Evolutionary conservation across 495 filamentous ascomycete genomes (phyloP).

Genomic region (Annulohypoxylon moriforme): DNA sequence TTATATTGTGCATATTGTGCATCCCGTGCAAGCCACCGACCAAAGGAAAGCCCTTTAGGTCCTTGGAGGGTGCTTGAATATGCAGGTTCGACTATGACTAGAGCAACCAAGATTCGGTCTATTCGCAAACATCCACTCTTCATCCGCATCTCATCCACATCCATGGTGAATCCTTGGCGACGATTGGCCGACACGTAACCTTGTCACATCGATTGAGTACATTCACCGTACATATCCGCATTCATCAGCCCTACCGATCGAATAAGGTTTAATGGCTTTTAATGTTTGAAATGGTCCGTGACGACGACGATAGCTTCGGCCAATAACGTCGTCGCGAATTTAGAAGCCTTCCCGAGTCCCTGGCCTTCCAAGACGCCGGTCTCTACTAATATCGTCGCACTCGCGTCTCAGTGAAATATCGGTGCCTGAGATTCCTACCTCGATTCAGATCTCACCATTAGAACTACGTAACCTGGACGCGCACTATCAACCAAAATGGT

Average conservation of each 20-base stretch:
- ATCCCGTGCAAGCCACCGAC: constrained; percentile 25
- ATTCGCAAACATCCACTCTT: background rate
- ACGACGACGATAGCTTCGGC: constrained; percentile 19
- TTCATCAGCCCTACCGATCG: constrained; percentile 43
- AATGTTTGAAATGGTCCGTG: background rate
- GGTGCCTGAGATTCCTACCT: constrained; percentile 41
- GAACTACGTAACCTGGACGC: constrained; percentile 41
- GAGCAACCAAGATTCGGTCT: constrained; percentile 26
- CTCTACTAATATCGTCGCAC: constrained; percentile 2
- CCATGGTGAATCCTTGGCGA: constrained; percentile 11
- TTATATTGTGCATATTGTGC: background rate
- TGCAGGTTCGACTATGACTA: constrained; percentile 17
- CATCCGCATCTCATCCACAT: background rate
- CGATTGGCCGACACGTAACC: constrained; percentile 37
- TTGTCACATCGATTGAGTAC: constrained; percentile 8
- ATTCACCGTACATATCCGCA: background rate
- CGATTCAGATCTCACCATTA: constrained; percentile 22
- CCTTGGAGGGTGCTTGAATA: background rate
- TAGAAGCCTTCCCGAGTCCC: constrained; percentile 27
- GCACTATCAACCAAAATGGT: constrained; percentile 22
- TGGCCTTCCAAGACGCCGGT: constrained; percentile 3
- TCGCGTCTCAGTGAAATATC: constrained; percentile 42
- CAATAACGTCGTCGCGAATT: constrained; percentile 34
- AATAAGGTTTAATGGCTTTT: constrained; percentile 17
- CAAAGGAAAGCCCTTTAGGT: background rate